Conservation (phyloP, 768 basidiomycete genomes). For the Pulveroboletus sp. region DNA sequence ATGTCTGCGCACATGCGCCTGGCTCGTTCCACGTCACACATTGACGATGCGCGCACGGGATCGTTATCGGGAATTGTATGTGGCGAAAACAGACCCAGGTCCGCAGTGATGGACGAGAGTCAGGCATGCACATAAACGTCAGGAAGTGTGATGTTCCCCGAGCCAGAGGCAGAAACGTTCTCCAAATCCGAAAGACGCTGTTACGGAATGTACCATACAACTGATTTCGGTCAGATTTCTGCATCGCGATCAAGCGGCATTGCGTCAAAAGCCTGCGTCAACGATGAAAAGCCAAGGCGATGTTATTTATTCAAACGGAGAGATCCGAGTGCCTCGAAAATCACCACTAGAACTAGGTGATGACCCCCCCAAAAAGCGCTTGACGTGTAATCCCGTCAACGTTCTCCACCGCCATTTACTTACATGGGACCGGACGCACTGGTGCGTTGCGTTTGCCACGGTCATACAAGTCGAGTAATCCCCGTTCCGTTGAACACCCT, state of each 20-base stretch:
- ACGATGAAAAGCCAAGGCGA: background rate
- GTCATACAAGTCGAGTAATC: constrained; percentile 28
- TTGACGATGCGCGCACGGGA: constrained; percentile 18
- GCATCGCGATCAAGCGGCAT: constrained; percentile 6
- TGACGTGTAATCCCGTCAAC: background rate
- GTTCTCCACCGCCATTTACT: background rate
- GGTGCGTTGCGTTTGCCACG: constrained; percentile 17
- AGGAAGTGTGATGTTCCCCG: constrained; percentile 9
- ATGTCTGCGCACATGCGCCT: constrained; percentile 13
- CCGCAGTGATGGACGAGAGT: constrained; percentile 24
- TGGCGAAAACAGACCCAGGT: constrained; percentile 10
- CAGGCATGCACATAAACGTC: constrained; percentile 11
- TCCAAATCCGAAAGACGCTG: constrained; percentile 22
- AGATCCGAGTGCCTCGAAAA: constrained; percentile 1
- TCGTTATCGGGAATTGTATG: constrained; percentile 24
- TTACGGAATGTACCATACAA: constrained; percentile 11
- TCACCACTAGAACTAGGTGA: background rate
- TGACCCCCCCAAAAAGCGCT: background rate
- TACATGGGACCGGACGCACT: background rate
- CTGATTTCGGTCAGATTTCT: background rate
- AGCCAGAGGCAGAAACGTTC: constrained; percentile 26
- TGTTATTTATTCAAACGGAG: background rate
- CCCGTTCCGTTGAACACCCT: constrained; percentile 29
- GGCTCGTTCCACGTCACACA: constrained; percentile 1
- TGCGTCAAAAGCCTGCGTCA: constrained; percentile 6